A percentile compares a stretch with the other conserved stretches of the same genome.
Conservation (phyloP, 1,284 basidiomycete genomes). For the Ganoderma lucidum region DNA sequence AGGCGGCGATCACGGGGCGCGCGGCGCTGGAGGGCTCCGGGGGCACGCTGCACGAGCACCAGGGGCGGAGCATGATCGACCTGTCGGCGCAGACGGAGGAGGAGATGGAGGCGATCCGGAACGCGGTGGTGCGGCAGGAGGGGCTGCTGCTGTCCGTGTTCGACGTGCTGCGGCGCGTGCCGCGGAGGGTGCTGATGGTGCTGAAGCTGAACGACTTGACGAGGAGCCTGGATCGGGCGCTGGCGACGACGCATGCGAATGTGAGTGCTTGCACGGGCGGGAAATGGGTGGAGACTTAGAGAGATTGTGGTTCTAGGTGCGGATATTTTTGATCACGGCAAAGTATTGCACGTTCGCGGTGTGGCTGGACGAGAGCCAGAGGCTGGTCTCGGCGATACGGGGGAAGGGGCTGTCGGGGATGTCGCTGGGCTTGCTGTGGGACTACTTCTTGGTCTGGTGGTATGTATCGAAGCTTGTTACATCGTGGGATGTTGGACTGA, state of each 20-base stretch:
- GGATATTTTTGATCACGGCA: slow-evolving; percentile 92
- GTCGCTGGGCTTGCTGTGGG: slow-evolving; percentile 56
- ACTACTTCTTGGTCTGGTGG: slow-evolving; percentile 76
- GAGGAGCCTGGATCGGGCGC: slow-evolving; percentile 73
- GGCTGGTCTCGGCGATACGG: slow-evolving; percentile 56
- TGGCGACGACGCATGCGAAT: slow-evolving; percentile 80
- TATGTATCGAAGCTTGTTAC: slow-evolving; percentile 40
- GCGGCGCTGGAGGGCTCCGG: slow-evolving; percentile 68
- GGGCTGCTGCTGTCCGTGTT: slow-evolving; percentile 87
- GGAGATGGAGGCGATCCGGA: slow-evolving; percentile 82
- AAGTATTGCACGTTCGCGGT: slow-evolving; percentile 89
- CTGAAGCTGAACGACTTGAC: slow-evolving; percentile 88
- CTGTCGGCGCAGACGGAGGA: slow-evolving; percentile 70
- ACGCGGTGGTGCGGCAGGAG: slow-evolving; percentile 82
- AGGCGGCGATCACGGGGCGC: slow-evolving; percentile 87
- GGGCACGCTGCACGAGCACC: slow-evolving; percentile 48
- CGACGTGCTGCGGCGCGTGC: slow-evolving; percentile 84
- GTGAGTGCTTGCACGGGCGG: slow-evolving; percentile 43
- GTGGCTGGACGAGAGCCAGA: slow-evolving; percentile 81
- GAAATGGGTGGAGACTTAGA: background rate
- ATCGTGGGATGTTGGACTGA: slow-evolving; percentile 20
- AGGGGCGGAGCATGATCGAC: slow-evolving; percentile 81
- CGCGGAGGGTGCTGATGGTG: slow-evolving; percentile 88
- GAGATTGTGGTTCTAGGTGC: slow-evolving; percentile 52
- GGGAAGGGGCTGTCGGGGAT: slow-evolving; percentile 54